These are phyloP conservation scores for Fusarium siculi DNA, from an alignment of 2,329 filamentous ascomycete genomes.

Conservation along the genomic window DNA sequence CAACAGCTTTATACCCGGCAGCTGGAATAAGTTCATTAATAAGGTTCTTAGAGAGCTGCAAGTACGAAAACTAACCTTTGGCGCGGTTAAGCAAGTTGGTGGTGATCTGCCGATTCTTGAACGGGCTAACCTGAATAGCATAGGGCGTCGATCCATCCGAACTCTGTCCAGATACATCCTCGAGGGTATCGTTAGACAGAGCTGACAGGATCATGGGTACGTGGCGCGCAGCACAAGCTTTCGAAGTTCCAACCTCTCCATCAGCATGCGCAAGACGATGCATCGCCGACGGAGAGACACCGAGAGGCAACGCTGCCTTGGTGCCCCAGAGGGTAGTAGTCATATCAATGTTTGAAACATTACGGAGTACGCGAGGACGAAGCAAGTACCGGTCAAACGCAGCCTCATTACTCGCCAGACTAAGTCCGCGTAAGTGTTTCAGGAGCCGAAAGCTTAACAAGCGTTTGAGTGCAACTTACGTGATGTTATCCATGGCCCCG, in stretches of 20 bases:
- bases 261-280: slow-evolving; percentile 2
- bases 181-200: not conserved
- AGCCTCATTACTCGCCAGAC: not conserved
- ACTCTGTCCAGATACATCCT: not conserved
- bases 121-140: not conserved
- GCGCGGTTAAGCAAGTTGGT: not conserved
- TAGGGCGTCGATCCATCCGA: not conserved
- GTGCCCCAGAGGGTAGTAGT: not conserved
- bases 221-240: not conserved
- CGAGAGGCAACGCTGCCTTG: not conserved
- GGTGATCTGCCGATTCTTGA: not conserved
- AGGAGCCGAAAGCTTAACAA: not conserved
- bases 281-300: not conserved
- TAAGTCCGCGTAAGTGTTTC: not conserved
- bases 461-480: not conserved
- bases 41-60: not conserved
- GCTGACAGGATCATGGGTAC: slow-evolving; percentile 1
- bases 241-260: not conserved
- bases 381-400: not conserved
- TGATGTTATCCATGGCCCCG: not conserved
- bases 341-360: not conserved
- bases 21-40: not conserved
- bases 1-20: slow-evolving; percentile 3
- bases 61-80: not conserved
- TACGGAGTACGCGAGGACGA: not conserved